A percentile compares a stretch with the other conserved stretches of the same genome.
Evolutionary conservation across 371 early-diverging fungal species (phyloP).

Genomic region (Aphelidium insulamus): DNA sequence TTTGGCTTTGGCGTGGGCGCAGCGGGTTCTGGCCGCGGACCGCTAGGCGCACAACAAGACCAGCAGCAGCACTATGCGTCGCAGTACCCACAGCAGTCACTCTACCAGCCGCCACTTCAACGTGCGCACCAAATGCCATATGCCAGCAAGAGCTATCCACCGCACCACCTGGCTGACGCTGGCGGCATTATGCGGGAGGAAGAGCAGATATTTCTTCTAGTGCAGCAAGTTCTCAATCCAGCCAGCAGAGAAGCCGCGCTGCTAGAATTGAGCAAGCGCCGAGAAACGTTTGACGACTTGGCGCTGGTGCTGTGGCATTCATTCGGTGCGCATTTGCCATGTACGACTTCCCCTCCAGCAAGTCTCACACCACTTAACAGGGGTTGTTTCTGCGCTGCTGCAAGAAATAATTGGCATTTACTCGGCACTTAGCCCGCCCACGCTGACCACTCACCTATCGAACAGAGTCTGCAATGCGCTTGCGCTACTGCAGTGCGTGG

Average conservation of each 20-base stretch:
- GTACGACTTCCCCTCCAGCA: neutral
- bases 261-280: constrained; percentile 71
- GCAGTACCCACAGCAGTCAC: constrained; percentile 1
- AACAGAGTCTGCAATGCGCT: constrained; percentile 92
- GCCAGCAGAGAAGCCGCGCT: constrained; percentile 62
- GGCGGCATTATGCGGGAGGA: constrained; percentile 12
- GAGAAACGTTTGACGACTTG: constrained; percentile 82
- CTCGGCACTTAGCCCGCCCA: constrained; percentile 66
- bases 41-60: neutral
- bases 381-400: constrained; percentile 74
- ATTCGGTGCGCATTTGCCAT: constrained; percentile 42
- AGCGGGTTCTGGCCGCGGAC: neutral
- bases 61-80: constrained; percentile 4
- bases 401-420: constrained; percentile 89
- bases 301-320: constrained; percentile 91
- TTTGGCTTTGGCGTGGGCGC: neutral
- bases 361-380: constrained; percentile 11
- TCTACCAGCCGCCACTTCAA: neutral
- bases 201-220: constrained; percentile 64
- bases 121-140: neutral
- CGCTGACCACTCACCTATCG: constrained; percentile 62
- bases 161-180: constrained; percentile 1
- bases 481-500: constrained; percentile 85
- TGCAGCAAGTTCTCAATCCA: constrained; percentile 59
- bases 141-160: constrained; percentile 2